Evolutionary conservation across 2,329 filamentous ascomycete species (phyloP).

Genomic region (Apiospora hydei): DNA sequence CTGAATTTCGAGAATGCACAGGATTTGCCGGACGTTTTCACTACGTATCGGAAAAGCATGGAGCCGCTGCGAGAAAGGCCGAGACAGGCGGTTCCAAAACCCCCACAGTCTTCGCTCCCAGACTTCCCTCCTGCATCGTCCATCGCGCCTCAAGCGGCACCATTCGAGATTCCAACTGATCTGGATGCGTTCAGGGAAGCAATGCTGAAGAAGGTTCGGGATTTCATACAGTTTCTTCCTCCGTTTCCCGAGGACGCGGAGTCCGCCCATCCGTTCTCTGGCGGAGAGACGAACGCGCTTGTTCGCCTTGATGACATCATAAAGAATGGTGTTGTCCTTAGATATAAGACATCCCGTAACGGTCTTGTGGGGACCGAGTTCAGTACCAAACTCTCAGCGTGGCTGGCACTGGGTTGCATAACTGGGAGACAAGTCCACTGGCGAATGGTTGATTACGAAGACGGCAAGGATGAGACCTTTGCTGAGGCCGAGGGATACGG

Average conservation of each 20-base stretch:
- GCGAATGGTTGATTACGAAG: constrained; percentile 72
- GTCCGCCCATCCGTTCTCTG: constrained; percentile 71
- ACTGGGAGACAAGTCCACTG: constrained; percentile 77
- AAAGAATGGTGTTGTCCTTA: constrained; percentile 59
- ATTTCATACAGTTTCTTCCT: constrained; percentile 59
- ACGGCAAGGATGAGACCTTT: constrained; percentile 58
- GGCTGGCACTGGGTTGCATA: constrained; percentile 74
- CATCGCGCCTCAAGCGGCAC: constrained; percentile 65
- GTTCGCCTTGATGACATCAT: constrained; percentile 62
- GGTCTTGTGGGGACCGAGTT: constrained; percentile 74
- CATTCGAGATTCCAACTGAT: constrained; percentile 68
- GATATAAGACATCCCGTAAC: constrained; percentile 76
- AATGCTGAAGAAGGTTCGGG: constrained; percentile 64
- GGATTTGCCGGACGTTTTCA: constrained; percentile 78
- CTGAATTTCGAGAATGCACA: constrained; percentile 62
- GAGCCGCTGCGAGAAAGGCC: constrained; percentile 74
- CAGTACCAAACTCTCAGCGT: constrained; percentile 79
- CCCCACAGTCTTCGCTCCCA: constrained; percentile 60
- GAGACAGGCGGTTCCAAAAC: constrained; percentile 61
- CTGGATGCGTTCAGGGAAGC: constrained; percentile 60
- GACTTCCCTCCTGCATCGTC: constrained; percentile 56
- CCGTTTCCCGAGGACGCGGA: constrained; percentile 57
- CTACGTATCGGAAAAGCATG: constrained; percentile 74
- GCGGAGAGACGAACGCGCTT: constrained; percentile 72
- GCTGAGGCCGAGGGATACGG: constrained; percentile 63